Base-by-base conservation (phyloP, 495 filamentous ascomycete genomes). In the Penicillium chermesinum region DNA sequence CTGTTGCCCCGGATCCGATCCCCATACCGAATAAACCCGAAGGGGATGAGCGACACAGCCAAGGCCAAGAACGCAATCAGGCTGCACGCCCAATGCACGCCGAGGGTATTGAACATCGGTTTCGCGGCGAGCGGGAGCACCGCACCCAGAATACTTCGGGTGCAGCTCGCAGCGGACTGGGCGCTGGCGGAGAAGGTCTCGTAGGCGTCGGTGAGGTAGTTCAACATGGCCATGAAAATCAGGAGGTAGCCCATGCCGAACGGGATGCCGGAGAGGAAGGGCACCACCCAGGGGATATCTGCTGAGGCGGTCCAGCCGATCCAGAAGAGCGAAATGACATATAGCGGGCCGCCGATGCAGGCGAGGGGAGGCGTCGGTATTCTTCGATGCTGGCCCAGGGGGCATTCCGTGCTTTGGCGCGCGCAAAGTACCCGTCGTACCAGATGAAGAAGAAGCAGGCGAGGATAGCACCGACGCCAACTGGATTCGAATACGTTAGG, bases 171-270 rank as follows among this genome's bases (percentile, higher is more conserved):
- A 2, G 72, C 70, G 0, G 69, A 67, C 25, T 74, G 59, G 1
- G 70, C 72, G 19, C 68, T 71, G 1, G 72, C 69, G 5, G 72
- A 70, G 17, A 66, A 58, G 0, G 61, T 69, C 35, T 67, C 66
- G 37, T 76, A 76, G 17, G 70, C 69, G 41, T 76, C 72, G 12
- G 67, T 67, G 19, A 75, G 58, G 44, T 74, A 75, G 56, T 74
- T 75, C 14, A 70, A 48, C 53, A 73, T 67, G 2, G 69, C 69
- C 70, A 73, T 71, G 57, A 74, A 75, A 20, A 74, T 74, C 17
- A 69, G 47, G 18, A 68, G 54, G 21, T 70, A 64, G 9, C 67
- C 70, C 45, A 69, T 61, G 25, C 70, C 69, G 38, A 71, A 72
- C 6, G 63, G 57, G 22, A 69, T 61, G 2, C 68, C 66, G 5